Conservation (phyloP, 140 eudicot genomes). For the Flaveria floridana region DNA sequence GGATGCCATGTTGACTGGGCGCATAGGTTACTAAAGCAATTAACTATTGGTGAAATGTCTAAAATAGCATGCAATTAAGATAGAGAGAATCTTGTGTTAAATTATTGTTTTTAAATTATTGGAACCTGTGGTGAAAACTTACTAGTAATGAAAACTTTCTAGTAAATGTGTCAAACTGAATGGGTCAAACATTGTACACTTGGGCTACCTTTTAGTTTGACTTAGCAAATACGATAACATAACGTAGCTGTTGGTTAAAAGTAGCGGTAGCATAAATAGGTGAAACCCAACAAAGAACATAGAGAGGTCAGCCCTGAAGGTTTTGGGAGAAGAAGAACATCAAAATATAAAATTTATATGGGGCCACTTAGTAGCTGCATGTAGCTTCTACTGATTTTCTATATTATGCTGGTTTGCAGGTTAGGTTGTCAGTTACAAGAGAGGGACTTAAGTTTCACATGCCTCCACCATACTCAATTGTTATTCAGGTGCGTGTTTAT, state of each 20-base stretch:
- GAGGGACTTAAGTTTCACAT: slow-evolving; percentile 56
- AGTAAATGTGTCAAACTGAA: not conserved
- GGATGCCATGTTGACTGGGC: not conserved
- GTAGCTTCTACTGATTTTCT: not conserved
- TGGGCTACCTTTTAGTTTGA: not conserved
- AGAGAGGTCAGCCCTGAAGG: not conserved
- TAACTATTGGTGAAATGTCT: not conserved
- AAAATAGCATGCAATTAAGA: not conserved
- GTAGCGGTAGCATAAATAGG: not conserved
- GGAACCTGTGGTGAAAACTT: not conserved
- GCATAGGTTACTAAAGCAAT: not conserved
- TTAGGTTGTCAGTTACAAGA: slow-evolving; percentile 49
- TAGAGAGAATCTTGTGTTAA: not conserved
- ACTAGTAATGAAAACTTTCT: not conserved
- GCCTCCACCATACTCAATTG: slow-evolving; percentile 95
- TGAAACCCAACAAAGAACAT: slow-evolving; percentile 5
- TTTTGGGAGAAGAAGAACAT: too few relatives aligned
- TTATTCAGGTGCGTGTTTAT: slow-evolving; percentile 60
- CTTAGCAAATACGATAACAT: not conserved
- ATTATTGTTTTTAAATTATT: not conserved
- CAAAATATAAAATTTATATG: too few relatives aligned
- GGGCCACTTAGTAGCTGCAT: not conserved
- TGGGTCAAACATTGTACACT: not conserved
- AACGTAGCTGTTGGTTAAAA: not conserved
- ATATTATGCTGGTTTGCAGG: slow-evolving; percentile 45